Conservation (phyloP, 805 yeast genomes). For the Yamadazyma sp. region DNA sequence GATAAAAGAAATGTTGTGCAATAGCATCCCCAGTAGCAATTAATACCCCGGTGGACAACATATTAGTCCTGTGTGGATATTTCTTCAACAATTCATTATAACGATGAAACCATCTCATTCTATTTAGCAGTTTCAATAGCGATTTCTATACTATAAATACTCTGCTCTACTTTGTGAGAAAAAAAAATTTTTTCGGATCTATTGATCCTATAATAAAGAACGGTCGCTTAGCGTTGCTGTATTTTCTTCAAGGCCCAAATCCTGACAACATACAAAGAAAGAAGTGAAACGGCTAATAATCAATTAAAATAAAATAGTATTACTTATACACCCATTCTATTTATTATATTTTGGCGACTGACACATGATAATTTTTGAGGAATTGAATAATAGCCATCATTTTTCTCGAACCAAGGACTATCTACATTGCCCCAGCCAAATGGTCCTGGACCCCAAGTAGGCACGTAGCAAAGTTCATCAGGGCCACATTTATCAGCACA, state of each 20-base stretch:
- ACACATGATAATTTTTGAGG: conserved; percentile 16
- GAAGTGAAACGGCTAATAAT: no score
- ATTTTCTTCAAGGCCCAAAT: no score
- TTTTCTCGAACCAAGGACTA: conserved; percentile 11
- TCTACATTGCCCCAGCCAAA: conserved; percentile 35
- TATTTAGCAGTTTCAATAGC: no score
- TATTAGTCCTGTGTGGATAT: conserved; percentile 53
- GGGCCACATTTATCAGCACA: conserved; percentile 42
- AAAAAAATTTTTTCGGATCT: no score
- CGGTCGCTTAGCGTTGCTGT: no score
- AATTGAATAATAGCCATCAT: conserved; percentile 13
- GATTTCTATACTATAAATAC: no score
- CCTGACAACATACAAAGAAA: no score
- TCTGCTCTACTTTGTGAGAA: no score
- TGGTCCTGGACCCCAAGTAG: conserved; percentile 63
- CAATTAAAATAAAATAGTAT: no score
- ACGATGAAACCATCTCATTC: conserved; percentile 14
- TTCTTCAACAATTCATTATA: conserved; percentile 31
- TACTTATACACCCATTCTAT: no score
- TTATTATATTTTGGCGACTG: conserved; percentile 8
- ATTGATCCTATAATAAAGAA: no score
- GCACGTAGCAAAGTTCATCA: conserved; percentile 54
- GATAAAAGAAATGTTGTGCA: conserved; percentile 40
- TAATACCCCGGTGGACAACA: conserved; percentile 48
- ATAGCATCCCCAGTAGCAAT: conserved; percentile 42